phyloP scores from a whole-genome alignment of 2,329 filamentous ascomycete species.

The Parastagonospora avenae region DNA sequence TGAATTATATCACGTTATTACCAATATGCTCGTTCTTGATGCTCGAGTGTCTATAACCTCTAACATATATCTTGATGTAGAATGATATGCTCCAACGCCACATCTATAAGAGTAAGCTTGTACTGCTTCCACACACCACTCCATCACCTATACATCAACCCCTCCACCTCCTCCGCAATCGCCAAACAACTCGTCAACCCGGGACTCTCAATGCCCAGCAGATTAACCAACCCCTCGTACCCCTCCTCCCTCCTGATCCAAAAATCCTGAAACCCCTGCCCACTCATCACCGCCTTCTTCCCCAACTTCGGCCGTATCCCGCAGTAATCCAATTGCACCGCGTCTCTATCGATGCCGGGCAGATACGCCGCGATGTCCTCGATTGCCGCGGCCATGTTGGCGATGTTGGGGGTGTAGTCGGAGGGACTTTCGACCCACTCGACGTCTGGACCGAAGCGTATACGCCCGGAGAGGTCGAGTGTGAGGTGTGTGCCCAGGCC shows the following conservation, averaged over 20 bases:
- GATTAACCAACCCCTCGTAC: slow-evolving; percentile 81
- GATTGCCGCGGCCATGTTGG: slow-evolving; percentile 69
- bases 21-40: too few relatives aligned
- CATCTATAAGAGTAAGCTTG: too few relatives aligned
- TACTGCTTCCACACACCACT: background rate
- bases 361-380: slow-evolving; percentile 79
- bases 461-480: slow-evolving; percentile 79
- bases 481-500: slow-evolving; percentile 94
- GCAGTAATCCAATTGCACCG: slow-evolving; percentile 81
- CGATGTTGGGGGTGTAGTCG: slow-evolving; percentile 71
- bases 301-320: slow-evolving; percentile 88
- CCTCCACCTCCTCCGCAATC: slow-evolving; percentile 77
- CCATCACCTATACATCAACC: slow-evolving; percentile 55
- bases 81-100: background rate
- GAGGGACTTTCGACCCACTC: slow-evolving; percentile 81
- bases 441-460: slow-evolving; percentile 93
- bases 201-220: slow-evolving; percentile 91
- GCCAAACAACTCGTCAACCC: slow-evolving; percentile 86
- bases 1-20: background rate
- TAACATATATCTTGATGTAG: background rate
- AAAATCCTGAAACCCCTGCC: slow-evolving; percentile 81
- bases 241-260: slow-evolving; percentile 77
- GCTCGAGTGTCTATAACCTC: too few relatives aligned
- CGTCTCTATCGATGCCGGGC: slow-evolving; percentile 69
- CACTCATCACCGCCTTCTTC: slow-evolving; percentile 63